Conservation (phyloP, 2,329 filamentous ascomycete genomes). For the Fusarium sp. region DNA sequence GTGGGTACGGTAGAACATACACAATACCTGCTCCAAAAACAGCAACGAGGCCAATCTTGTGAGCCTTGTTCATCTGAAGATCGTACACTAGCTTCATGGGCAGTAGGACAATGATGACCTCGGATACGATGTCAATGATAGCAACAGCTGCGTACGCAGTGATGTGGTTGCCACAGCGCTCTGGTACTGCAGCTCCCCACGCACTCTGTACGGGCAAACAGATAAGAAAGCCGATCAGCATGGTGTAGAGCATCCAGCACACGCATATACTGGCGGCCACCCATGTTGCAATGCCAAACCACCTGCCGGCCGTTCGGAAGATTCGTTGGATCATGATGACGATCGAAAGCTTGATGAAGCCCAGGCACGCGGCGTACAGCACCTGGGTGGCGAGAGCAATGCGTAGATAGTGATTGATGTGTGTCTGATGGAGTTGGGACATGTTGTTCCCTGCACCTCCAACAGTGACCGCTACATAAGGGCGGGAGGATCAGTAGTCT, state of each 20-base stretch:
- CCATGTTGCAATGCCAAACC: slow-evolving; percentile 13
- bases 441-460: slow-evolving; percentile 7
- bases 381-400: slow-evolving; percentile 26
- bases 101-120: slow-evolving; percentile 1
- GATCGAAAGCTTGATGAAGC: slow-evolving; percentile 31
- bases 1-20: not conserved
- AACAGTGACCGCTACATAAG: not conserved
- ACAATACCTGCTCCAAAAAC: slow-evolving; percentile 6
- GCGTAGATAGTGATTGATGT: slow-evolving; percentile 9
- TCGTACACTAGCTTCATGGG: not conserved
- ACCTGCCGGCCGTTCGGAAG: slow-evolving; percentile 16
- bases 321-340: slow-evolving; percentile 31
- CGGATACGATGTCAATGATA: slow-evolving; percentile 1
- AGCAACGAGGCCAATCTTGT: slow-evolving; percentile 1
- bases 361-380: slow-evolving; percentile 21
- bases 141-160: slow-evolving; percentile 3
- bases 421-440: slow-evolving; percentile 1
- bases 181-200: not conserved
- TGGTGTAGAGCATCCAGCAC: not conserved
- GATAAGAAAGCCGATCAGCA: slow-evolving; percentile 3
- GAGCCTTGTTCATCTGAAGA: not conserved
- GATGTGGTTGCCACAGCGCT: slow-evolving; percentile 2
- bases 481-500: no score
- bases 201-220: not conserved
- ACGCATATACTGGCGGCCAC: not conserved